phyloP scores from a whole-genome alignment of 2,329 filamentous ascomycete genomes.

The Emericellopsis atlantica region DNA sequence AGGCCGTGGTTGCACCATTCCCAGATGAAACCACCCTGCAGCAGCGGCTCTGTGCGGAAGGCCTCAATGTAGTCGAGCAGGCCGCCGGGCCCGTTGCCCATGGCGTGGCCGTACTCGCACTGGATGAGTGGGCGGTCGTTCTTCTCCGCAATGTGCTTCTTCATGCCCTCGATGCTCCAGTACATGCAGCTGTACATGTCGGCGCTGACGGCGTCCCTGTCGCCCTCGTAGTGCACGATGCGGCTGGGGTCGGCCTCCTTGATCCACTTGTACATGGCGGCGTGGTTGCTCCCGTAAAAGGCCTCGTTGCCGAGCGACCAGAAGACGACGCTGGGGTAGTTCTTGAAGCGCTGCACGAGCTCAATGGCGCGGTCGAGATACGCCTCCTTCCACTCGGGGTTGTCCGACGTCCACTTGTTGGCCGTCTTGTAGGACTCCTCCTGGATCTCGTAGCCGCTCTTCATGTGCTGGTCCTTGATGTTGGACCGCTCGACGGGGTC shows the following conservation, averaged over 20 bases:
- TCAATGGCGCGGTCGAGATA: constrained; percentile 52
- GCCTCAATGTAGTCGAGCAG: constrained; percentile 55
- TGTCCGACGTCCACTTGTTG: constrained; percentile 43
- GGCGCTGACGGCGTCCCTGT: constrained; percentile 42
- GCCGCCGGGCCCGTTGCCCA: constrained; percentile 63
- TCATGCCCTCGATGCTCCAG: constrained; percentile 36
- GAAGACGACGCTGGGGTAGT: constrained; percentile 57
- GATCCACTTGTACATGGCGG: constrained; percentile 52
- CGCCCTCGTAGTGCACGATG: constrained; percentile 55
- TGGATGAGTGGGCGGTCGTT: constrained; percentile 46
- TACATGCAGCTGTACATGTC: constrained; percentile 64
- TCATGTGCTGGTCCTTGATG: constrained; percentile 4
- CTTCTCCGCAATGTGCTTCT: constrained; percentile 27
- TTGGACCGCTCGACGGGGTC: constrained; percentile 26
- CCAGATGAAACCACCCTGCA: constrained; percentile 58
- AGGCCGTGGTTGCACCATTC: constrained; percentile 53
- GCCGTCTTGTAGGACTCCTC: constrained; percentile 19
- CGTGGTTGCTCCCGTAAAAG: constrained; percentile 57
- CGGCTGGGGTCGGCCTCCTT: constrained; percentile 44
- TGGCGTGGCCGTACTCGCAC: constrained; percentile 49
- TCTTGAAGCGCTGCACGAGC: constrained; percentile 56
- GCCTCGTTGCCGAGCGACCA: constrained; percentile 67
- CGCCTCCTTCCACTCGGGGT: constrained; percentile 45
- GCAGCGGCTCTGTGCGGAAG: constrained; percentile 43
- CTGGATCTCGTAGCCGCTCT: constrained; percentile 27